Conservation (phyloP, 2,329 filamentous ascomycete genomes). For the Colletotrichum brevisporum region DNA sequence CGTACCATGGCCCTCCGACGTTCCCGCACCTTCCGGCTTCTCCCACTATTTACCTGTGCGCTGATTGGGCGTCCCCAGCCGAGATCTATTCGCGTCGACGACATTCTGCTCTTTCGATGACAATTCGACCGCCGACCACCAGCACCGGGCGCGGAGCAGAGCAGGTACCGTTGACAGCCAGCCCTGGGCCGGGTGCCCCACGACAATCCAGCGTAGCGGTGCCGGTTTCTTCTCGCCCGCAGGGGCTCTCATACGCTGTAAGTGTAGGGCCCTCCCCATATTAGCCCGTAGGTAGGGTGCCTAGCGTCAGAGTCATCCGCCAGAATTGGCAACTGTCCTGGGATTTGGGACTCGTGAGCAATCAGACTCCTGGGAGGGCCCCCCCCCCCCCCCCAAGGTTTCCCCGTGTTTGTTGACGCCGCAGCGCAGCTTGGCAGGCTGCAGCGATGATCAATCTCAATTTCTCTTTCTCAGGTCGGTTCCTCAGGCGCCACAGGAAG, state of each 20-base stretch:
- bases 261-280: not conserved
- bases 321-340: slow-evolving; percentile 24
- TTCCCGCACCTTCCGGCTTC: slow-evolving; percentile 38
- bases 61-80: slow-evolving; percentile 22
- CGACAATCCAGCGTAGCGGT: slow-evolving; percentile 28
- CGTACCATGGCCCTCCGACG: slow-evolving; percentile 3
- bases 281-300: not conserved
- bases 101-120: slow-evolving; percentile 19
- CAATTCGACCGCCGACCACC: too few species aligned
- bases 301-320: slow-evolving; percentile 35
- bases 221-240: slow-evolving; percentile 40
- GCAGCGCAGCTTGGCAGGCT: slow-evolving; percentile 15
- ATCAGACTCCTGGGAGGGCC: too few species aligned
- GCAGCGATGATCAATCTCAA: slow-evolving; percentile 29
- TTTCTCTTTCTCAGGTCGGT: not conserved
- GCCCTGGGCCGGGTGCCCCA: not conserved
- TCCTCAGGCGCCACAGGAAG: slow-evolving; percentile 33
- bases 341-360: not conserved
- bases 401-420: slow-evolving; percentile 36
- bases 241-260: not conserved
- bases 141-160: not conserved
- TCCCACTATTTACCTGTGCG: slow-evolving; percentile 16
- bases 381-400: slow-evolving; percentile 14
- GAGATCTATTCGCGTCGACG: slow-evolving; percentile 30
- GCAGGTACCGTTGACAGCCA: not conserved